These are phyloP conservation scores for Phytophthora aleatoria DNA, from an alignment of 352 stramenopile genomes.

Conservation along the genomic window DNA sequence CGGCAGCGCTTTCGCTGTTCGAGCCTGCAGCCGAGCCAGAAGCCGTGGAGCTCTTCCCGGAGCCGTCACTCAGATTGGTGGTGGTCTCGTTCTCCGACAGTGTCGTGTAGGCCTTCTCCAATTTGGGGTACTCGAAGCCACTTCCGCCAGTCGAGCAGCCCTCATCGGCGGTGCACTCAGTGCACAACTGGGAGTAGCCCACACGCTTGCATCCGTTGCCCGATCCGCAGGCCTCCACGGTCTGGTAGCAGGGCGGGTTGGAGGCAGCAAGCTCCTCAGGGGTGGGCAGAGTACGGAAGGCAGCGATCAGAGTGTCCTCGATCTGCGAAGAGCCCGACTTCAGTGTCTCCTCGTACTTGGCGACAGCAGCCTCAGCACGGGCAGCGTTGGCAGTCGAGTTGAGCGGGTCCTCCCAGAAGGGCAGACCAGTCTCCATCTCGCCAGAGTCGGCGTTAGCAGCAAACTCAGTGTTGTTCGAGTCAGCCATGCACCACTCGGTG, in stretches of 20 bases:
- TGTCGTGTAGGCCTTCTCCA: slow-evolving; percentile 56
- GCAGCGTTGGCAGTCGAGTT: slow-evolving; percentile 57
- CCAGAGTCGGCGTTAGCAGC: slow-evolving; percentile 37
- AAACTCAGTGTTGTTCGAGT: slow-evolving; percentile 67
- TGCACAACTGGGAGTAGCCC: slow-evolving; percentile 79
- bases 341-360: slow-evolving; percentile 55
- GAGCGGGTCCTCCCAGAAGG: slow-evolving; percentile 72
- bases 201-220: slow-evolving; percentile 68
- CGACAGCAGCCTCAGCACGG: slow-evolving; percentile 52
- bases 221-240: slow-evolving; percentile 50
- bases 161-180: slow-evolving; percentile 44
- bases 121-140: slow-evolving; percentile 63
- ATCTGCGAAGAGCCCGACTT: slow-evolving; percentile 54
- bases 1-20: slow-evolving; percentile 8
- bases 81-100: slow-evolving; percentile 51
- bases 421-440: slow-evolving; percentile 45
- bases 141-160: slow-evolving; percentile 45
- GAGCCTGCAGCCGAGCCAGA: slow-evolving; percentile 16
- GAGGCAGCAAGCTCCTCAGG: slow-evolving; percentile 41
- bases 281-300: slow-evolving; percentile 57
- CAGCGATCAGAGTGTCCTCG: slow-evolving; percentile 28
- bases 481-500: slow-evolving; percentile 65
- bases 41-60: slow-evolving; percentile 1
- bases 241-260: slow-evolving; percentile 81
- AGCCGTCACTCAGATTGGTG: slow-evolving; percentile 20